phyloP scores from a whole-genome alignment of 2,329 filamentous ascomycete genomes.

The Penicillium glabrum region DNA sequence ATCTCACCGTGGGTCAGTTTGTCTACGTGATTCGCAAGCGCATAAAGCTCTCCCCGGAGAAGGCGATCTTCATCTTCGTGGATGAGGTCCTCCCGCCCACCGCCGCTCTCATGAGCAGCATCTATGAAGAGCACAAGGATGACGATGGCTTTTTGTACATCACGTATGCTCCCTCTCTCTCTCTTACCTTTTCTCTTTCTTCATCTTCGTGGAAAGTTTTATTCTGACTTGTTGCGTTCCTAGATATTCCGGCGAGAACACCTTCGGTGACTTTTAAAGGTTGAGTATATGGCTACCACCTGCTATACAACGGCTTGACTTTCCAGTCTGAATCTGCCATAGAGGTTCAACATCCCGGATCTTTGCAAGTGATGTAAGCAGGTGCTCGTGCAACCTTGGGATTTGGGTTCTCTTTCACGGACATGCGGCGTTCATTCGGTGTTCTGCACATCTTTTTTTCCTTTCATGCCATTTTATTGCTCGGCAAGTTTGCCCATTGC shows the following conservation, averaged over 20 bases:
- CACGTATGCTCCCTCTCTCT: slow-evolving; percentile 60
- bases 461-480: slow-evolving; percentile 11
- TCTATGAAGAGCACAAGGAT: slow-evolving; percentile 98
- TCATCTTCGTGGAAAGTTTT: not conserved
- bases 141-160: slow-evolving; percentile 94
- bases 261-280: slow-evolving; percentile 65
- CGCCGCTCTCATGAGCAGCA: slow-evolving; percentile 97
- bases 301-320: not conserved
- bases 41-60: slow-evolving; percentile 99
- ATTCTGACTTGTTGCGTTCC: slow-evolving; percentile 24
- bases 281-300: not conserved
- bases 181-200: not conserved
- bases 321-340: not conserved
- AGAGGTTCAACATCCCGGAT: not conserved
- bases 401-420: slow-evolving; percentile 10
- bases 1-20: slow-evolving; percentile 98
- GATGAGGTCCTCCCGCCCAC: slow-evolving; percentile 96
- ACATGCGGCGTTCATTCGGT: slow-evolving; percentile 23
- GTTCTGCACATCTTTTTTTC: slow-evolving; percentile 17
- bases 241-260: slow-evolving; percentile 97
- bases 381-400: slow-evolving; percentile 9
- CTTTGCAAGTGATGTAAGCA: not conserved
- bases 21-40: slow-evolving; percentile 99
- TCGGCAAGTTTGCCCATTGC: slow-evolving; percentile 12
- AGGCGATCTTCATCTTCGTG: slow-evolving; percentile 99